Evolutionary conservation across 306 rosid species (phyloP).

Genomic region (Lathyrus sativus): DNA sequence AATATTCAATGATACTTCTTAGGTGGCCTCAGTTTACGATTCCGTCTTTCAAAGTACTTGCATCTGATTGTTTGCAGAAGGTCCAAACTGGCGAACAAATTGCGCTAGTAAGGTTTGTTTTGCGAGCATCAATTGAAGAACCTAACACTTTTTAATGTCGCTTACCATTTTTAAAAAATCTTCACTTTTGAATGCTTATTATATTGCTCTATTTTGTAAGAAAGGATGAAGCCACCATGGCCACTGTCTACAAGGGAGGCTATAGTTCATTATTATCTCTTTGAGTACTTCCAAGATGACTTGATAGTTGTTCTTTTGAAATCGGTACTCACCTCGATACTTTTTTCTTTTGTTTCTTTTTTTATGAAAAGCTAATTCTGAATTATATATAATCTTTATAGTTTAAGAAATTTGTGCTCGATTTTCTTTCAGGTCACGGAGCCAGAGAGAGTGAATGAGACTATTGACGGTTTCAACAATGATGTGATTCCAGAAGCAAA

Average conservation of each 20-base stretch:
- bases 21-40: conserved; percentile 90
- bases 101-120: conserved; percentile 78
- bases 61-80: conserved; percentile 66
- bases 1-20: conserved; percentile 37
- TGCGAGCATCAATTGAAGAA: background rate
- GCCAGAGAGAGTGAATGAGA: conserved; percentile 40
- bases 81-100: conserved; percentile 73
- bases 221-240: conserved; percentile 94
- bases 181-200: conserved; percentile 47
- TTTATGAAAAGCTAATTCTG: background rate
- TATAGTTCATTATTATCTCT: conserved; percentile 69
- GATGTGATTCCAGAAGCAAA: conserved; percentile 66
- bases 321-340: conserved; percentile 54
- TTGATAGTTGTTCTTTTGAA: conserved; percentile 73
- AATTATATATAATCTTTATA: conserved; percentile 29
- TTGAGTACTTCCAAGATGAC: conserved; percentile 89
- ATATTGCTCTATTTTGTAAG: conserved; percentile 66
- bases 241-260: conserved; percentile 92
- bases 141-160: background rate
- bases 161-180: too few relatives aligned
- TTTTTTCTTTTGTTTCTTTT: background rate
- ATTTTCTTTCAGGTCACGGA: conserved; percentile 63
- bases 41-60: conserved; percentile 74
- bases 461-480: conserved; percentile 51
- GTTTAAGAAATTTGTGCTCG: conserved; percentile 21